A percentile compares a stretch with the other conserved stretches of the same genome.
Conservation (phyloP, 805 yeast species). For the Torulaspora quercuum region DNA sequence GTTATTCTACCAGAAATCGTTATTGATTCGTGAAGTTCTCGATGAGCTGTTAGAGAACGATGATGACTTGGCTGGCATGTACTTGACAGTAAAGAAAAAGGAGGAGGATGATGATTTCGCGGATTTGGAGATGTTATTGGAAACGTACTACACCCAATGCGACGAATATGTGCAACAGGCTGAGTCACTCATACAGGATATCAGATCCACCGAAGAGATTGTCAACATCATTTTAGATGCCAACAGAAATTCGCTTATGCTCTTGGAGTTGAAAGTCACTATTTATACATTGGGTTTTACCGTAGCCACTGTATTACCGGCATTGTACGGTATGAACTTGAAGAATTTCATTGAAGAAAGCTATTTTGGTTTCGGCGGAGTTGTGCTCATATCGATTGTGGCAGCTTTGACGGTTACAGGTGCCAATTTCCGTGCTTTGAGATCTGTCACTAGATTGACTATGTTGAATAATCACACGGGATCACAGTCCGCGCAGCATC, state of each 20-base stretch:
- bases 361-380: conserved; percentile 56
- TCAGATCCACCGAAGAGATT: conserved; percentile 87
- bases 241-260: conserved; percentile 84
- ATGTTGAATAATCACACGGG: conserved; percentile 46
- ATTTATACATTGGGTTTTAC: conserved; percentile 83
- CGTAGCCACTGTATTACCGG: conserved; percentile 79
- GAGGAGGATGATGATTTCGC: conserved; percentile 44
- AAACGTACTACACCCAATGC: conserved; percentile 84
- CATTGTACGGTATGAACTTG: conserved; percentile 85
- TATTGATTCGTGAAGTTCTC: conserved; percentile 72
- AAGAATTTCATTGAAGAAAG: conserved; percentile 75
- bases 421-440: conserved; percentile 53
- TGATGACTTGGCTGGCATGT: conserved; percentile 79
- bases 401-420: conserved; percentile 55
- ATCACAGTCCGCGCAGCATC: conserved; percentile 24
- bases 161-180: conserved; percentile 93
- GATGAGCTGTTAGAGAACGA: conserved; percentile 84
- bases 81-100: conserved; percentile 48
- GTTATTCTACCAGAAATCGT: conserved; percentile 68
- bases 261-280: conserved; percentile 76
- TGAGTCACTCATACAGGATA: conserved; percentile 75
- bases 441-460: conserved; percentile 62
- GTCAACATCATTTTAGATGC: conserved; percentile 89
- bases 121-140: conserved; percentile 82
- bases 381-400: conserved; percentile 49